A percentile compares a stretch with the other conserved stretches of the same genome.
These are phyloP conservation scores for Plasmodium adleri DNA, from an alignment of 169 alveolate species.

Conservation along the genomic window DNA sequence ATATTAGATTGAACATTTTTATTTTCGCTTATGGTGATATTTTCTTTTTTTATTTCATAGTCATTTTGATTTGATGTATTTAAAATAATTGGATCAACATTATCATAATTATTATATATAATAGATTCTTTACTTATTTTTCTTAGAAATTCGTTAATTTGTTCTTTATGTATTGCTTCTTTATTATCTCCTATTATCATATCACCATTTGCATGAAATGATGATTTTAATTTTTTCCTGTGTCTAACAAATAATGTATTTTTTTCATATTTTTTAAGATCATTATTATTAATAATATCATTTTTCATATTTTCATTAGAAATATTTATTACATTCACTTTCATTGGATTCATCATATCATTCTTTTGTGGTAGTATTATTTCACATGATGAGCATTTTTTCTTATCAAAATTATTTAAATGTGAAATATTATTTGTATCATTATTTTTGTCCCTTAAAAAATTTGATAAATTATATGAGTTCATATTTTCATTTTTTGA, in stretches of 20 bases:
- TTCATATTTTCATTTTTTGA: constrained; percentile 1
- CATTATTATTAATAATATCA: background rate
- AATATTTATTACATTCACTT: constrained; percentile 5
- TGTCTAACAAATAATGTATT: constrained; percentile 51
- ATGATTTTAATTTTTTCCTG: constrained; percentile 64
- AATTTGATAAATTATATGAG: background rate
- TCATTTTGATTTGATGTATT: constrained; percentile 2
- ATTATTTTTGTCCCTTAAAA: background rate
- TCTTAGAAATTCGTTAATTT: constrained; percentile 63
- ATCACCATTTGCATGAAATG: constrained; percentile 70
- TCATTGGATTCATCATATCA: background rate
- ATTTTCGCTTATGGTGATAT: constrained; percentile 1
- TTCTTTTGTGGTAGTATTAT: constrained; percentile 16
- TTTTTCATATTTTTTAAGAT: background rate
- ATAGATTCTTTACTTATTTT: constrained; percentile 43
- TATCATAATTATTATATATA: constrained; percentile 25
- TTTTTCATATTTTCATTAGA: background rate
- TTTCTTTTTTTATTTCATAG: constrained; percentile 10
- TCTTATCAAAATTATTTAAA: constrained; percentile 10
- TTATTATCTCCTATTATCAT: constrained; percentile 64
- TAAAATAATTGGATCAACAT: constrained; percentile 3
- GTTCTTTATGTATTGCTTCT: constrained; percentile 76
- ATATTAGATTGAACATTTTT: constrained; percentile 4
- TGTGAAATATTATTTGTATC: constrained; percentile 17
- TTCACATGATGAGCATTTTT: constrained; percentile 29